These are phyloP conservation scores for Barbarea vulgaris DNA, from an alignment of 345 rosid genomes.

Conservation along the genomic window DNA sequence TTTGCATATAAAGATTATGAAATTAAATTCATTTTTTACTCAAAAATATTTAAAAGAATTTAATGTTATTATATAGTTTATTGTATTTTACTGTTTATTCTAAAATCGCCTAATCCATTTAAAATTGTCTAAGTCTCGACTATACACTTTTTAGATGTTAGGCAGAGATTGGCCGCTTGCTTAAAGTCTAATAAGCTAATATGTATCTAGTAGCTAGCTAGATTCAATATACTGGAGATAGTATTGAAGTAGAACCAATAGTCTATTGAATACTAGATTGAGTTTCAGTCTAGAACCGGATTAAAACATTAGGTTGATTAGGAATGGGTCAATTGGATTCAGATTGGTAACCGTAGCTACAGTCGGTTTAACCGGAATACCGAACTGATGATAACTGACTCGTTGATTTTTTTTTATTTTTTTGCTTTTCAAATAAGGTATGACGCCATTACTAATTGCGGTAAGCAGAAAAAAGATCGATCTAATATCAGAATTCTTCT, in stretches of 20 bases:
- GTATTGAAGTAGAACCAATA: neutral
- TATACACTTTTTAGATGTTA: neutral
- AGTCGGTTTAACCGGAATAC: neutral
- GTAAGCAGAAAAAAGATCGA: neutral
- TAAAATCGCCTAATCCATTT: neutral
- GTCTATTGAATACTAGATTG: neutral
- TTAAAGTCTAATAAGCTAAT: neutral
- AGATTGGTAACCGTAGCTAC: neutral
- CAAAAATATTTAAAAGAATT: no score
- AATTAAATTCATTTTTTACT: no score
- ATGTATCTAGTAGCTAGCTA: neutral
- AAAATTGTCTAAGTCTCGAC: neutral
- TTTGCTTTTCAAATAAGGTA: slow-evolving; percentile 17
- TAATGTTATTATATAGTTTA: no score
- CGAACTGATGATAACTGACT: neutral
- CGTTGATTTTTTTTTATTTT: neutral
- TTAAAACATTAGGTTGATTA: neutral
- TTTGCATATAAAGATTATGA: no score
- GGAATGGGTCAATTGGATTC: neutral
- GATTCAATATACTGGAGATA: neutral
- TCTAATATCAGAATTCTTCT: slow-evolving; percentile 31
- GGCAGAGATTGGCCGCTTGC: neutral
- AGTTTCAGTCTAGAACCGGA: neutral
- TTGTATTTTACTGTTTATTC: neutral
- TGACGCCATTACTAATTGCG: slow-evolving; percentile 36